phyloP scores from a whole-genome alignment of 441 rosid genomes.

The Jatropha multifida region DNA sequence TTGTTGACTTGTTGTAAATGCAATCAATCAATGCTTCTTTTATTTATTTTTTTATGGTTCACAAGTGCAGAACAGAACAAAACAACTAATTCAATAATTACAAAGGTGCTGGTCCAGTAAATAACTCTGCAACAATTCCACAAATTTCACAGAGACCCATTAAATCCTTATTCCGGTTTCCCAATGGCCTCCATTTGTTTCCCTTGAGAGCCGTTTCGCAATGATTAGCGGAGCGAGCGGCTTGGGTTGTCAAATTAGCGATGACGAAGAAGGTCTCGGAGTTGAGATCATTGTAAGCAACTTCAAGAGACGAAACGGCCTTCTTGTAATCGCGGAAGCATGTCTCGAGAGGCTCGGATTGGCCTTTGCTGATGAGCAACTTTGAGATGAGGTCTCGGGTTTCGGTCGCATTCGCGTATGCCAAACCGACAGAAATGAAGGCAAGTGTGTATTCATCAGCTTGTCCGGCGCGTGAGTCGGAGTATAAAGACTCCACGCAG shows the following conservation, averaged over 20 bases:
- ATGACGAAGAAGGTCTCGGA: conserved; percentile 35
- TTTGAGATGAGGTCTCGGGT: conserved; percentile 19
- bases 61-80: no score
- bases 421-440: conserved; percentile 31
- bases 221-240: conserved; percentile 16
- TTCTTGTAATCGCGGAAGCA: conserved; percentile 26
- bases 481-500: conserved; percentile 33
- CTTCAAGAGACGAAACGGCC: conserved; percentile 13
- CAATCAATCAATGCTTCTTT: no score
- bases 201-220: conserved; percentile 25
- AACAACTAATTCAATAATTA: no score
- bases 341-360: conserved; percentile 15
- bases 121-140: conserved; percentile 20
- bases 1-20: neutral
- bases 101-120: conserved; percentile 11
- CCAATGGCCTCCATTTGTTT: conserved; percentile 1
- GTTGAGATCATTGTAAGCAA: conserved; percentile 32
- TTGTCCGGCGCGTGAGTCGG: conserved; percentile 23
- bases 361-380: conserved; percentile 2
- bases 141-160: conserved; percentile 26
- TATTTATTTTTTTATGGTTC: no score
- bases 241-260: conserved; percentile 16
- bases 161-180: conserved; percentile 19
- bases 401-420: conserved; percentile 33
- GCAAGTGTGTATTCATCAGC: conserved; percentile 36